Evolutionary conservation across 768 basidiomycete species (phyloP), one percentile per base, ranked within the genome.

Genomic region (Amanita pallidorosea): DNA sequence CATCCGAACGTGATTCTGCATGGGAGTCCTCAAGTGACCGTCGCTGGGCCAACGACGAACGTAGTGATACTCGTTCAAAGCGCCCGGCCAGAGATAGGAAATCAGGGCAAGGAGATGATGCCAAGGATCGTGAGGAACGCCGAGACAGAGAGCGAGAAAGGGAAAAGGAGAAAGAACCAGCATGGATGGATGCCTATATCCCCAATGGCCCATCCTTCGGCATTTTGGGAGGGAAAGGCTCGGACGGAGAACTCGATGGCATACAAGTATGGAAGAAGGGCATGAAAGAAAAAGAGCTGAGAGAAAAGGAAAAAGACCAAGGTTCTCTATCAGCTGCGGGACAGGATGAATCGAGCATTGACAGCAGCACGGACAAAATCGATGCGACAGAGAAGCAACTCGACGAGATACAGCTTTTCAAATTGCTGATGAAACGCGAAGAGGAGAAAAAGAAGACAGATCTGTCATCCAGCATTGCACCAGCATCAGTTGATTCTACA

Each of bases 171-270:
- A 88, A 85, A 59, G 89, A 91, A 61, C 89, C 88, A 20, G 88
- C 88, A 15, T 92, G 88, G 88, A 92, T 92, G 88, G 89, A 90
- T 56, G 81, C 85, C 17, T 89, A 88, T 61, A 75, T 89, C 54
- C 87, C 88, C 11, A 73, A 67, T 46, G 73, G 73, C 20, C 63
- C 78, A 15, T 68, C 67, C 29, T 67, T 70, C 43, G 85, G 83
- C 12, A 80, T 87, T 48, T 70, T 87, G 49, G 84, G 85, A 15
- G 77, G 77, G 7, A 76, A 76, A 53, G 69, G 68, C 29, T 63
- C 66, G 23, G 75, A 77, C 44, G 88, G 85, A 17, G 84, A 85
- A 59, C 68, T 88, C 22, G 88, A 91, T 62, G 80, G 85, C 33
- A 88, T 92, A 29, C 88, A 92, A 58, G 86, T 82, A 2, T 91